Conservation (phyloP, 208 protist genomes). For the Leptomonas seymouri region DNA sequence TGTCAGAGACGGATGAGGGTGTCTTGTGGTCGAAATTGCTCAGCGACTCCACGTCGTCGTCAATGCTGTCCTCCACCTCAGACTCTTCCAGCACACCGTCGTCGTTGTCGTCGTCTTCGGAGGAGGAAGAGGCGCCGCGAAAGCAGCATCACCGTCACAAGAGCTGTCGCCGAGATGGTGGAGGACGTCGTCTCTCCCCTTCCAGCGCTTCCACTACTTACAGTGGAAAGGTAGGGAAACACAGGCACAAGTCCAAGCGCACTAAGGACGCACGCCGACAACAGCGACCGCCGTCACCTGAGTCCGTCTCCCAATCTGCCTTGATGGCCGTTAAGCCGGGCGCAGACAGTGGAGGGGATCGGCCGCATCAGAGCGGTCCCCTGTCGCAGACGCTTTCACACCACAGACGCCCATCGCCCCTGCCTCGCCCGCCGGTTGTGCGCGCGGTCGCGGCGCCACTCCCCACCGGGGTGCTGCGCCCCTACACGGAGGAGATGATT, state of each 20-base stretch:
- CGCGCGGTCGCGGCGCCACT: neutral
- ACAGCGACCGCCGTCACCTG: neutral
- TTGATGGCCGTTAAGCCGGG: neutral
- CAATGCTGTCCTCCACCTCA: neutral
- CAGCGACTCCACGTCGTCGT: neutral
- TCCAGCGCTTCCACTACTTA: neutral
- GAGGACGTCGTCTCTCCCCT: neutral
- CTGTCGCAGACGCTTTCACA: neutral
- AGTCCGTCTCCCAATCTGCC: neutral
- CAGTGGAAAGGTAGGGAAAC: neutral
- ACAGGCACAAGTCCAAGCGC: neutral
- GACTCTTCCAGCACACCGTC: neutral
- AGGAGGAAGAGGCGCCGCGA: neutral
- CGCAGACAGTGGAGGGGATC: neutral
- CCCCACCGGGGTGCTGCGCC: neutral
- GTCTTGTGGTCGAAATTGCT: neutral
- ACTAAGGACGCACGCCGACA: neutral
- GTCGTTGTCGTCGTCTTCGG: neutral
- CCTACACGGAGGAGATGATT: constrained; percentile 21
- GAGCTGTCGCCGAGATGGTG: neutral
- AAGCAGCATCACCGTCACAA: neutral
- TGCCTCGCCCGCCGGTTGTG: constrained; percentile 1
- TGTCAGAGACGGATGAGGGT: neutral
- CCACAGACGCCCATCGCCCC: neutral
- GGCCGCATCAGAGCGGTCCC: neutral